Percentiles rank a stretch among this genome's conserved stretches.
Evolutionary conservation across 192 early-diverging fungal species (phyloP).

Genomic region (Globomyces pollinis-pini): DNA sequence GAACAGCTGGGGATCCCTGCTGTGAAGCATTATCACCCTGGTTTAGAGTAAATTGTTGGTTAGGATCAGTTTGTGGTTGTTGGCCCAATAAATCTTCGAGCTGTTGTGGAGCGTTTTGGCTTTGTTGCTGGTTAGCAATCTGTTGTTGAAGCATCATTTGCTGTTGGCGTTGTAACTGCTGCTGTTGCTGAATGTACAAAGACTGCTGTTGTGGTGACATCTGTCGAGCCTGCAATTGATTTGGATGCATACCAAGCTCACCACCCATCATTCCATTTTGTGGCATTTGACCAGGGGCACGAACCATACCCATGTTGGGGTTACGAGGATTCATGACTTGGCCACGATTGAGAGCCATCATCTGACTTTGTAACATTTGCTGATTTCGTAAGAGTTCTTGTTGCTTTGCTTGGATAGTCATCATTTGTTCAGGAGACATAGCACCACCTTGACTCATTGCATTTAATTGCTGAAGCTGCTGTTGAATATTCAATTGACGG

Average conservation of each 20-base stretch:
- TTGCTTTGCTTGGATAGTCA: background rate
- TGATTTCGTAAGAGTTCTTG: slow-evolving; percentile 4
- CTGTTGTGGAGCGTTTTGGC: background rate
- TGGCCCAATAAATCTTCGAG: too few species aligned
- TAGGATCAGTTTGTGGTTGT: too few species aligned
- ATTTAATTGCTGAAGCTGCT: background rate
- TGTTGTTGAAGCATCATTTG: background rate
- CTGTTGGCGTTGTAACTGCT: background rate
- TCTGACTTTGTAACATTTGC: background rate
- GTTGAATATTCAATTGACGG: background rate
- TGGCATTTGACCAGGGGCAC: slow-evolving; percentile 2
- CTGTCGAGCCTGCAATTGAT: slow-evolving; percentile 2
- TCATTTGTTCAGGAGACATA: background rate
- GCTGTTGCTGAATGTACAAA: background rate
- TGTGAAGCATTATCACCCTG: too few species aligned
- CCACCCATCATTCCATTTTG: background rate
- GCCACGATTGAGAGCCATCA: background rate
- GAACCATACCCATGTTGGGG: background rate
- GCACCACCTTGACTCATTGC: background rate
- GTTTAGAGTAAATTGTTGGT: too few species aligned
- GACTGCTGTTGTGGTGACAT: background rate
- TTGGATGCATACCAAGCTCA: background rate
- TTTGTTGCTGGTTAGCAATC: background rate
- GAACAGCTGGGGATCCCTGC: background rate
- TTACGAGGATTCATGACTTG: background rate